phyloP scores from a whole-genome alignment of 2,329 filamentous ascomycete genomes.

The Hymenotorrendiella dingleyae region DNA sequence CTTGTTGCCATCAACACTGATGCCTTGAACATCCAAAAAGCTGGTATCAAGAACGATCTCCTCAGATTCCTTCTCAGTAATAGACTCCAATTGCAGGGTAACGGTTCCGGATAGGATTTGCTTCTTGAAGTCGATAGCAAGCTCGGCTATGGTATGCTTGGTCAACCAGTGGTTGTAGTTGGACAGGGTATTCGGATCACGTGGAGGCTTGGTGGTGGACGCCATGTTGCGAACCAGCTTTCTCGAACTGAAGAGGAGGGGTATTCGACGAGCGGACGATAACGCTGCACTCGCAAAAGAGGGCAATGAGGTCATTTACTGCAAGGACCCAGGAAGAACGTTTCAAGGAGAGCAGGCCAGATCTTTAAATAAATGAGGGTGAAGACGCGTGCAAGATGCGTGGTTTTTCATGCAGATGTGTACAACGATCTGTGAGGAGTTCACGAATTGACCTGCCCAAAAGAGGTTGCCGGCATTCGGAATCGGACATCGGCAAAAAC shows the following conservation, averaged over 20 bases:
- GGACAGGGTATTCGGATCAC: constrained; percentile 84
- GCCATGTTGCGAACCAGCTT: constrained; percentile 20
- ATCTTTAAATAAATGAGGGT: too few relatives aligned
- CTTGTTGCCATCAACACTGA: constrained; percentile 61
- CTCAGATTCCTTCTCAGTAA: constrained; percentile 64
- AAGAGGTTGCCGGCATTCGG: too few relatives aligned
- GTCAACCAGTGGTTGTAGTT: constrained; percentile 90
- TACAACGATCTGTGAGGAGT: too few relatives aligned
- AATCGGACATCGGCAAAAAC: too few relatives aligned
- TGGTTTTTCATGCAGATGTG: too few relatives aligned
- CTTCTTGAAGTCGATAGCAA: constrained; percentile 77
- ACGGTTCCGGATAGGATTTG: constrained; percentile 75
- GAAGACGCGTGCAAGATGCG: too few relatives aligned
- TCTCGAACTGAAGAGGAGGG: constrained; percentile 6
- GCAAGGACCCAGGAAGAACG: too few relatives aligned
- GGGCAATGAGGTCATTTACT: constrained; percentile 18
- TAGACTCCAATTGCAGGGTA: constrained; percentile 67
- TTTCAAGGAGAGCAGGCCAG: too few relatives aligned
- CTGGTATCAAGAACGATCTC: constrained; percentile 88
- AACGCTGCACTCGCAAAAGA: constrained; percentile 14
- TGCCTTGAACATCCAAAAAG: constrained; percentile 65
- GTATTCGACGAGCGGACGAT: constrained; percentile 14
- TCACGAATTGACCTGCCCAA: too few relatives aligned
- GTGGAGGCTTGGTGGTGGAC: constrained; percentile 28
- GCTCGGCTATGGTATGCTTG: constrained; percentile 73